Evolutionary conservation across 1,139 yeast species (phyloP), one percentile per base, ranked within the genome.

Genomic region (Pichia sp.): DNA sequence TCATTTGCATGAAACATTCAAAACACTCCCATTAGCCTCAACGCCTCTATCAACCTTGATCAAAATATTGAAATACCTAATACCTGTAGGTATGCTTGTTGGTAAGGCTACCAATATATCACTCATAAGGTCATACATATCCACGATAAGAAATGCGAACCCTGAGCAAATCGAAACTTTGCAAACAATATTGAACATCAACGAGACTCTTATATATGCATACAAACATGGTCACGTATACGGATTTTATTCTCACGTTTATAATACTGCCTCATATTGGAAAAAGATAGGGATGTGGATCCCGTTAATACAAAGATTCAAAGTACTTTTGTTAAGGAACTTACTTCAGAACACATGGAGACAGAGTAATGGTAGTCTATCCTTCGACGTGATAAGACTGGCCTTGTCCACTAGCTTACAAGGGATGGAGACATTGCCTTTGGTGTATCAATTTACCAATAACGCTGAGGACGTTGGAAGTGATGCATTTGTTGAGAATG

Each of bases 1-100:
- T 20, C 87, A 84, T 51, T 63, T 85, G 30, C 49, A 59, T 22
- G 80, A 87, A 83, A 76, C 88, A 40, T 71, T 74, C 36, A 40
- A 48, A 4, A 62, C 69, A 36, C 63, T 77, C 35, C 14, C 16
- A 5, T 10, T 29, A 13, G 23, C 23, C 2, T 14, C 27, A 3
- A 33, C 35, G 13, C 71, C 70, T 2, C 23, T 35, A 27, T 42
- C 53, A 14, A 68, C 68, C 50, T 48, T 65, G 36, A 50, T 66
- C 27, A 51, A 54, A 11, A 63, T 75, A 11, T 55, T 80, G 27
- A 63, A 69, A 36, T 71, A 72, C 40, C 60, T 83, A 29, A 51
- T 81, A 2, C 85, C 94, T 0, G 52, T 68, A 9, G 72, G 75
- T 11, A 54, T 77, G n/a, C 50, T 72, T 2, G 61, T 74, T 22